phyloP scores from a whole-genome alignment of 441 rosid species.

The Syzygium syzygioides region DNA sequence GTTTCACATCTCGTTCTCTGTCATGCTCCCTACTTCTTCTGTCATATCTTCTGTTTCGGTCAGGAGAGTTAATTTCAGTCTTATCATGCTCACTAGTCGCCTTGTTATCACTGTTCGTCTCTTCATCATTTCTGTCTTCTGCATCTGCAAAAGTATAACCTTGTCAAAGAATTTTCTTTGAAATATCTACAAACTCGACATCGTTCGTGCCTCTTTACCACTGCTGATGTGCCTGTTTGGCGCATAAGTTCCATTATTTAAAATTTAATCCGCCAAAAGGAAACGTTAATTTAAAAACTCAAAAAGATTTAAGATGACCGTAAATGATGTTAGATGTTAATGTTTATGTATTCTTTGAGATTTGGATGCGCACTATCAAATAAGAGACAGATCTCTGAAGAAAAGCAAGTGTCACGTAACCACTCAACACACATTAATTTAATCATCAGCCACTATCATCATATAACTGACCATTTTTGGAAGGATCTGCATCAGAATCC shows the following conservation, averaged over 20 bases:
- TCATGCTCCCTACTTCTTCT: slow-evolving; percentile 78
- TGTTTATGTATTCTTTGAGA: neutral
- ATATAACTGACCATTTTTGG: slow-evolving; percentile 43
- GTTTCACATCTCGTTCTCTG: slow-evolving; percentile 52
- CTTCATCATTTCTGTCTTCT: slow-evolving; percentile 55
- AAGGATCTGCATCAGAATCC: slow-evolving; percentile 46
- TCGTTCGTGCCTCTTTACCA: neutral
- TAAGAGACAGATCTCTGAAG: neutral
- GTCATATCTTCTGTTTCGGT: slow-evolving; percentile 61
- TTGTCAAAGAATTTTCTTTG: neutral
- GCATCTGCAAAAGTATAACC: slow-evolving; percentile 34
- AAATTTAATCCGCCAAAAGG: neutral
- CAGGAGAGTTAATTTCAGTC: slow-evolving; percentile 80
- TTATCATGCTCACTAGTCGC: slow-evolving; percentile 51
- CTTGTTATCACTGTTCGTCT: slow-evolving; percentile 57
- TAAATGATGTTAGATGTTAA: neutral
- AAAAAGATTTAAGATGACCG: neutral
- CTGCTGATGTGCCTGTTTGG: neutral
- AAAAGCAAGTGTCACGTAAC: neutral
- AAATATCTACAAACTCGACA: neutral
- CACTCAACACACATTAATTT: neutral
- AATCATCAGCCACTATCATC: neutral
- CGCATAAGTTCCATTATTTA: neutral
- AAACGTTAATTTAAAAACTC: neutral
- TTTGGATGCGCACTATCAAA: neutral